Base-by-base conservation (phyloP, 108 stramenopile genomes). In the Fragilariopsis cylindrus region DNA sequence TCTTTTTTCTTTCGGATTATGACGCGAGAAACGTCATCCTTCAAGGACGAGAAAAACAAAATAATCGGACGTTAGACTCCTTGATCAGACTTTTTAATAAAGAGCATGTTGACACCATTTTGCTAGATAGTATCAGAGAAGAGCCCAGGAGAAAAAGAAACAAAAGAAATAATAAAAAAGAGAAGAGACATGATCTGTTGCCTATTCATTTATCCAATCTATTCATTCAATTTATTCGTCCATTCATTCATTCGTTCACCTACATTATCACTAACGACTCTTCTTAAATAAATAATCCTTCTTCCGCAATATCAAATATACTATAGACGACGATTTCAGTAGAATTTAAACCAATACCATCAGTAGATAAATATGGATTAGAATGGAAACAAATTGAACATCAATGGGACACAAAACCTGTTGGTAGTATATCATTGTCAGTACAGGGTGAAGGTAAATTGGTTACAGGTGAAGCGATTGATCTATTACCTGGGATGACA, bases 71-170 rank as follows among this genome's bases (percentile, higher is more conserved):
- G 70, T 80, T 80, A 84, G 72, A 84, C 82, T 79, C 82, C 70
- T 82, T 83, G 82, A 65, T 72, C 75, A 12, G 62, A 81, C 65
- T 44, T 30, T 8, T 4, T 9, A 48, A 48, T 48, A 5, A 58
- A 45, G 19, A 49, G 54, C 65, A 19, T 69, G 62, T 74, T 48
- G 70, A 70, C 65, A 12, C 50, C 16, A 54, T 60, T 52, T 60
- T 77, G 84, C 84, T 86, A 86, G 85, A 86, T 86, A 86, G 85
- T 86, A 86, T 86, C 81, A 50, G 85, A 86, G 85, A 84, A 74
- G 60, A n/a, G 45, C 58, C 30, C 30, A 30, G 2, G 30, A 30
- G 30, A 30, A 30, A 30, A 30, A 30, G 0, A 30, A 30, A 30
- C 30, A 30, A 30, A 30, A 30, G 30, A 30, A 30, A 30, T 30